These are phyloP conservation scores for Cicer cuneatum DNA, from an alignment of 306 rosid genomes.

Conservation along the genomic window DNA sequence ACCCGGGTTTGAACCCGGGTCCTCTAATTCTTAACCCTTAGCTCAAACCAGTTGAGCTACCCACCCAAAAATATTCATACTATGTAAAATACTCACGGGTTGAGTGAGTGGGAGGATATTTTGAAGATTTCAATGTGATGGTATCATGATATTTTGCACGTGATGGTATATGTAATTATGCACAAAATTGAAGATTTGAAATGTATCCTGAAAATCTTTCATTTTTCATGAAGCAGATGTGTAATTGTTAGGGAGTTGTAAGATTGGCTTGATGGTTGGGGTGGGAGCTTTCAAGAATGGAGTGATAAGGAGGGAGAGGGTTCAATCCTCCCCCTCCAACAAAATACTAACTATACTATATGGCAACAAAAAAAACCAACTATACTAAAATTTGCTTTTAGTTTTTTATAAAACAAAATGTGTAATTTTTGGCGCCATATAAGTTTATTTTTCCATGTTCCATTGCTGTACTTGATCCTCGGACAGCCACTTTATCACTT, in stretches of 20 bases:
- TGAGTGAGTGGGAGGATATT: slow-evolving; percentile 36
- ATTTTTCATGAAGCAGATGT: slow-evolving; percentile 19
- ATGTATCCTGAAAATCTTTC: not conserved
- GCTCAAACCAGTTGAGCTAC: no score
- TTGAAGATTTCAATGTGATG: not conserved
- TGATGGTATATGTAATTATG: slow-evolving; percentile 25
- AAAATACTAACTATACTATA: not conserved
- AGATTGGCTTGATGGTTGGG: not conserved
- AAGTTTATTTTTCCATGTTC: slow-evolving; percentile 26
- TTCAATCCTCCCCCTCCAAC: not conserved
- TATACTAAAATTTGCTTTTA: not conserved
- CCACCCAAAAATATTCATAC: not conserved
- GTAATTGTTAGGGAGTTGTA: not conserved
- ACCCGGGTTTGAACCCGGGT: no score
- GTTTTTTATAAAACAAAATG: slow-evolving; percentile 3
- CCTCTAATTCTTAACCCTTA: no score
- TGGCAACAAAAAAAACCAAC: not conserved
- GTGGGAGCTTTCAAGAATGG: not conserved
- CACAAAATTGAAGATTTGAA: slow-evolving; percentile 18
- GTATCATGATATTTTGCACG: slow-evolving; percentile 10
- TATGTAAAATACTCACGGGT: slow-evolving; percentile 17
- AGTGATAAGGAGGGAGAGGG: not conserved
- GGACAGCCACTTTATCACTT: not conserved
- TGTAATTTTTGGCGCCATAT: not conserved
- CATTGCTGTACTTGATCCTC: slow-evolving; percentile 25